Conservation (phyloP, 805 yeast species). For the Cyberlindnera euphorbiae region DNA sequence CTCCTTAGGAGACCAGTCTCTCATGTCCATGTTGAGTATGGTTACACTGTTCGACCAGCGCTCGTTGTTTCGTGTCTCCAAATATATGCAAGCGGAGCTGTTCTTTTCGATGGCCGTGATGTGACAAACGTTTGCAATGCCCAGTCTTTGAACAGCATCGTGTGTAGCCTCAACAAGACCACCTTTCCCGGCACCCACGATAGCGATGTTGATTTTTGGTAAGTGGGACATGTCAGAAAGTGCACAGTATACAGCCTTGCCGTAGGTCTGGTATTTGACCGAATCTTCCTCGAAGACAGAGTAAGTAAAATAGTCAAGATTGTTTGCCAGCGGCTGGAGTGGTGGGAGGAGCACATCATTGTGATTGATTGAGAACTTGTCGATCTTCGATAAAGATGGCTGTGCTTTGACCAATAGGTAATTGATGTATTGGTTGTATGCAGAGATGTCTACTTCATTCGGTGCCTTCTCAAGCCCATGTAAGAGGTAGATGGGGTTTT, state of each 20-base stretch:
- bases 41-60: conserved; percentile 51
- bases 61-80: conserved; percentile 43
- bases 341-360: conserved; percentile 42
- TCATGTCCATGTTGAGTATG: conserved; percentile 54
- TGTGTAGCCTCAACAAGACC: conserved; percentile 60
- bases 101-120: conserved; percentile 72
- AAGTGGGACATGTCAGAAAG: conserved; percentile 22
- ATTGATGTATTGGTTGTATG: conserved; percentile 40
- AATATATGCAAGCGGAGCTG: conserved; percentile 47
- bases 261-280: conserved; percentile 61
- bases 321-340: conserved; percentile 61
- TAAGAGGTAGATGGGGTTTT: conserved; percentile 40
- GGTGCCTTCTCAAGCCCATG: conserved; percentile 49
- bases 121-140: conserved; percentile 21
- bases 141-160: conserved; percentile 34
- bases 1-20: conserved; percentile 40
- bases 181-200: conserved; percentile 89
- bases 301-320: conserved; percentile 54
- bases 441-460: conserved; percentile 28
- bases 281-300: too few species aligned
- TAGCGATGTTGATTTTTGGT: conserved; percentile 38
- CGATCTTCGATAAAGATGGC: conserved; percentile 28
- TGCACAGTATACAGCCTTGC: conserved; percentile 19
- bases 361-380: conserved; percentile 28
- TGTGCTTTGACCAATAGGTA: conserved; percentile 32